These are phyloP conservation scores for Arachis monticola DNA, from an alignment of 331 rosid species.

Conservation along the genomic window DNA sequence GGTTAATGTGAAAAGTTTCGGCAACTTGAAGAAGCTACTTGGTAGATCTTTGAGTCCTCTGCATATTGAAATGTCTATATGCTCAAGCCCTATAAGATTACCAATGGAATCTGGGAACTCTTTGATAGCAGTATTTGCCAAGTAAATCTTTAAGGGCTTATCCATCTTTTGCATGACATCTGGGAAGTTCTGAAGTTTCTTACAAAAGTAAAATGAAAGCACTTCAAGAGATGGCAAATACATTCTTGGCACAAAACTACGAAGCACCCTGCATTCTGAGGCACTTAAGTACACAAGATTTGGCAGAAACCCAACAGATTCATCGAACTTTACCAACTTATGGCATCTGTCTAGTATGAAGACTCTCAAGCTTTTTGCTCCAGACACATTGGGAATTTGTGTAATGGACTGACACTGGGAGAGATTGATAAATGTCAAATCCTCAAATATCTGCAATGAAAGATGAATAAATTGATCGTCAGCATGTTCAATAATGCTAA, in stretches of 20 bases:
- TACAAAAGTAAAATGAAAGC: background rate
- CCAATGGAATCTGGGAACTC: background rate
- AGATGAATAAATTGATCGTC: no score
- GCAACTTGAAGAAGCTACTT: constrained; percentile 12
- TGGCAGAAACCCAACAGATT: constrained; percentile 14
- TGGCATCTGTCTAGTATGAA: background rate
- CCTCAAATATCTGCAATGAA: background rate
- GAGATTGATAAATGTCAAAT: background rate
- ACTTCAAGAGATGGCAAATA: constrained; percentile 9
- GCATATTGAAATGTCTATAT: background rate
- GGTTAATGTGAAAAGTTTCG: background rate
- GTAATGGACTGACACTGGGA: background rate
- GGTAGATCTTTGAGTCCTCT: background rate
- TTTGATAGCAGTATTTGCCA: background rate
- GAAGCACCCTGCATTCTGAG: background rate
- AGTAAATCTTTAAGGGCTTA: background rate
- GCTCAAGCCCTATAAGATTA: background rate
- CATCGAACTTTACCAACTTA: background rate
- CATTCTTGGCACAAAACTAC: background rate
- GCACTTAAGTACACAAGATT: background rate
- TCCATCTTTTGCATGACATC: background rate
- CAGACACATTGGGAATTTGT: background rate
- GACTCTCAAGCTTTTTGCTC: background rate
- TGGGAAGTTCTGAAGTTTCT: background rate
- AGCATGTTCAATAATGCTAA: no score